Percentiles rank a stretch among this genome's conserved stretches.
Conservation (phyloP, 345 rosid genomes). For the Noccaea bulbosa region DNA sequence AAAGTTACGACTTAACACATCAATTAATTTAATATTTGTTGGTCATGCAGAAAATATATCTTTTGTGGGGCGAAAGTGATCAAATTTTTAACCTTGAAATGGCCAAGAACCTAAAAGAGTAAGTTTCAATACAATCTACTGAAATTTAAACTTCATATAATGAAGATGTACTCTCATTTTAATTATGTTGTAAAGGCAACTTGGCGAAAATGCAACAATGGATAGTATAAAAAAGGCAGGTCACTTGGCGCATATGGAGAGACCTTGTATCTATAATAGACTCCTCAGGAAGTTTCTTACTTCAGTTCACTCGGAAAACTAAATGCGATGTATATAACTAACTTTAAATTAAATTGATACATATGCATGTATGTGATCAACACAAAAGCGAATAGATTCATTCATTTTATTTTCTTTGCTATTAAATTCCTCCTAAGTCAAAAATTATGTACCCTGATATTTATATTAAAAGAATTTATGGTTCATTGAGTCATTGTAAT, state of each 20-base stretch:
- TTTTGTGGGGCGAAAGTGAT: slow-evolving; percentile 87
- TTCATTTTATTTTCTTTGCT: slow-evolving; percentile 6
- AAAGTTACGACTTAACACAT: neutral
- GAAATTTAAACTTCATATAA: neutral
- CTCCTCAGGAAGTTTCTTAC: slow-evolving; percentile 69
- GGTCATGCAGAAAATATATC: slow-evolving; percentile 74
- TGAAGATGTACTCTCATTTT: neutral
- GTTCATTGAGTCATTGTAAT: neutral
- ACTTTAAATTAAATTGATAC: neutral
- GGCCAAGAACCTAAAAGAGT: slow-evolving; percentile 88
- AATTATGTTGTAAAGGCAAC: slow-evolving; percentile 55
- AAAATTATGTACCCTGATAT: slow-evolving; percentile 9
- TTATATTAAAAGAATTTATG: neutral
- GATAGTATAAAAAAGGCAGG: slow-evolving; percentile 73
- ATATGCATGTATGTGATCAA: neutral
- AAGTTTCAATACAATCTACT: slow-evolving; percentile 25
- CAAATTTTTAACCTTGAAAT: slow-evolving; percentile 66
- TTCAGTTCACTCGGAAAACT: slow-evolving; percentile 45
- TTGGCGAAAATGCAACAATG: slow-evolving; percentile 73
- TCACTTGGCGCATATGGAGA: slow-evolving; percentile 80
- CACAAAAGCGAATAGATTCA: neutral
- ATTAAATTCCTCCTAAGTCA: neutral
- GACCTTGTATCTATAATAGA: slow-evolving; percentile 80
- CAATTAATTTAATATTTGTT: too few relatives aligned
- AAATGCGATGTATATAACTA: neutral